Evolutionary conservation across 169 alveolate genomes (phyloP).

Genomic region (Plasmodium blacklocki): DNA sequence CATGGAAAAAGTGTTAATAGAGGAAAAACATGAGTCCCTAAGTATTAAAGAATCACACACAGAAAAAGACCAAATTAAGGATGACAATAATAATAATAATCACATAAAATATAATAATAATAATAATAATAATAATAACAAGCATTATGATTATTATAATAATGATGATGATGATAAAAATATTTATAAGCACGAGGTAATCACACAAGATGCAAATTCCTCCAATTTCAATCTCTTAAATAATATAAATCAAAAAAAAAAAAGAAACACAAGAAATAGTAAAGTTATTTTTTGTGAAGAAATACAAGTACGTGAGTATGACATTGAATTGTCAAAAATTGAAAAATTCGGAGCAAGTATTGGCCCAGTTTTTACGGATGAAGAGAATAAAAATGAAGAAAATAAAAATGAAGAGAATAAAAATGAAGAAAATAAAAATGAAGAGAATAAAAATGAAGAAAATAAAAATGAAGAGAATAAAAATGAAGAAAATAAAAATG

Average conservation of each 20-base stretch:
- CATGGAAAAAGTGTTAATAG: too few species aligned
- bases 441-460: not conserved
- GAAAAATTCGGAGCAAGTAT: slow-evolving; percentile 82
- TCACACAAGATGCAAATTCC: too few species aligned
- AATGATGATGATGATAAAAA: not conserved
- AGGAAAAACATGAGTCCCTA: too few species aligned
- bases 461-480: not conserved
- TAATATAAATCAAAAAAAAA: slow-evolving; percentile 10
- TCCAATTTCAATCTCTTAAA: too few species aligned
- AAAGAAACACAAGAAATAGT: slow-evolving; percentile 29
- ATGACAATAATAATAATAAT: not conserved
- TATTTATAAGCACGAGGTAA: too few species aligned
- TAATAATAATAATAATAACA: not conserved
- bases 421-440: not conserved
- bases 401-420: not conserved
- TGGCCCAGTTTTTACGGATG: slow-evolving; percentile 77
- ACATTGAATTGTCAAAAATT: slow-evolving; percentile 80
- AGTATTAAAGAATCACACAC: too few species aligned
- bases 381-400: slow-evolving; percentile 1
- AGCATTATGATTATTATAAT: not conserved
- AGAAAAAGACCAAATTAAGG: too few species aligned
- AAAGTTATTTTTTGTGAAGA: slow-evolving; percentile 76
- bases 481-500: not conserved
- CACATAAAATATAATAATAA: not conserved
- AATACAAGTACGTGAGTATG: slow-evolving; percentile 79